Evolutionary conservation across 371 early-diverging fungal species (phyloP).

Genomic region (Mortierella sp.): DNA sequence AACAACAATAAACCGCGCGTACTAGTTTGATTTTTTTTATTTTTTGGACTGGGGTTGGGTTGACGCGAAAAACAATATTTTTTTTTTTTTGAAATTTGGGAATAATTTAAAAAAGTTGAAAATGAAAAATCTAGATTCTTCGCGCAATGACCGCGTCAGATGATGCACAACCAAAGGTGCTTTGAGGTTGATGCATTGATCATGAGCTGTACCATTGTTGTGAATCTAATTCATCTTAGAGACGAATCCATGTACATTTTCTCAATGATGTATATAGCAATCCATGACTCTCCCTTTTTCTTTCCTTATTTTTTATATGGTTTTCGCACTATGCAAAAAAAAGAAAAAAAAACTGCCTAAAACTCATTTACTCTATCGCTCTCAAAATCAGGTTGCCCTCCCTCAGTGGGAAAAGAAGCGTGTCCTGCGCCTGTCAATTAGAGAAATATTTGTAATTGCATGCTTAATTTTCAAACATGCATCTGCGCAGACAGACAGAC

Average conservation of each 20-base stretch:
- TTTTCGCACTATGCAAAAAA: too few relatives aligned
- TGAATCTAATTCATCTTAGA: conserved; percentile 8
- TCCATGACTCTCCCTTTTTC: too few relatives aligned
- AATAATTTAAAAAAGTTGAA: not conserved
- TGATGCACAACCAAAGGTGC: not conserved
- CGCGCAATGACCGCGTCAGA: conserved; percentile 9
- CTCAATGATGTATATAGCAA: too few relatives aligned
- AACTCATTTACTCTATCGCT: too few relatives aligned
- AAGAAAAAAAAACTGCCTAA: too few relatives aligned
- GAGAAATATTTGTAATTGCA: not conserved
- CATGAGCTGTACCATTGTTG: not conserved
- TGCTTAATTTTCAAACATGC: not conserved
- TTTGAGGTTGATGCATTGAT: not conserved
- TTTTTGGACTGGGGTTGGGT: conserved; percentile 7
- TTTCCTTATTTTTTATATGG: too few relatives aligned
- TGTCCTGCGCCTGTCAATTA: not conserved
- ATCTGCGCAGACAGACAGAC: not conserved
- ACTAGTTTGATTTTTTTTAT: not conserved
- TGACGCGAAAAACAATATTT: conserved; percentile 1
- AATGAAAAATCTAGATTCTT: conserved; percentile 4
- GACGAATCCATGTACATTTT: not conserved
- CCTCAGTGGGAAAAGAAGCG: not conserved
- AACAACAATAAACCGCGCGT: conserved; percentile 7
- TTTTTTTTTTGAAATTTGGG: not conserved
- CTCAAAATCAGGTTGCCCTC: too few relatives aligned